Conservation (phyloP, 345 rosid species). For the Dovyalis caffra region DNA sequence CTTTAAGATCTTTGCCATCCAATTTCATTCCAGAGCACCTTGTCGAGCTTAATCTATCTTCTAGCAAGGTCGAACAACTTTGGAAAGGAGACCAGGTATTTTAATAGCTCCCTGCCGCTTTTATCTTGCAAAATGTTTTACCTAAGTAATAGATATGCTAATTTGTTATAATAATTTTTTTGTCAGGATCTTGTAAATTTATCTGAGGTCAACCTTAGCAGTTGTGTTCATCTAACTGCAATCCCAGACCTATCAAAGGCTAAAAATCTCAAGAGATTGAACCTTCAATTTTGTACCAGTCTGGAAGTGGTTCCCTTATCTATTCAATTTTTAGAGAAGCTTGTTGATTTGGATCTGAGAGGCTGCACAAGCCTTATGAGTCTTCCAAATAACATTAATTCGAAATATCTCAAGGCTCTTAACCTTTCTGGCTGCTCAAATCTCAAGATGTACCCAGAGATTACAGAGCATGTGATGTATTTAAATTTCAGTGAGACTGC, state of each 20-base stretch:
- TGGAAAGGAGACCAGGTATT: constrained; percentile 6
- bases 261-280: not conserved
- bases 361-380: not conserved
- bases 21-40: not conserved
- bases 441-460: constrained; percentile 1
- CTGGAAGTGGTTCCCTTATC: not conserved
- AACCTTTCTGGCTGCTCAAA: constrained; percentile 12
- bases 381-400: not conserved
- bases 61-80: not conserved
- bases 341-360: not conserved
- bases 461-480: not conserved
- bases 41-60: not conserved
- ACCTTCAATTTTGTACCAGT: not conserved
- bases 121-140: too few species aligned
- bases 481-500: constrained; percentile 8
- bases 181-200: constrained; percentile 4
- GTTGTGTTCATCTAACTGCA: not conserved
- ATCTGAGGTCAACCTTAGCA: not conserved
- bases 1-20: not conserved
- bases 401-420: constrained; percentile 7
- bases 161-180: too few species aligned
- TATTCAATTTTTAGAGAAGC: not conserved
- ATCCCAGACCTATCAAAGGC: constrained; percentile 5
- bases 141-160: too few species aligned
- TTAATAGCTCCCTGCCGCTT: too few species aligned